Evolutionary conservation across 306 rosid species (phyloP).

Genomic region (Myrica gale): DNA sequence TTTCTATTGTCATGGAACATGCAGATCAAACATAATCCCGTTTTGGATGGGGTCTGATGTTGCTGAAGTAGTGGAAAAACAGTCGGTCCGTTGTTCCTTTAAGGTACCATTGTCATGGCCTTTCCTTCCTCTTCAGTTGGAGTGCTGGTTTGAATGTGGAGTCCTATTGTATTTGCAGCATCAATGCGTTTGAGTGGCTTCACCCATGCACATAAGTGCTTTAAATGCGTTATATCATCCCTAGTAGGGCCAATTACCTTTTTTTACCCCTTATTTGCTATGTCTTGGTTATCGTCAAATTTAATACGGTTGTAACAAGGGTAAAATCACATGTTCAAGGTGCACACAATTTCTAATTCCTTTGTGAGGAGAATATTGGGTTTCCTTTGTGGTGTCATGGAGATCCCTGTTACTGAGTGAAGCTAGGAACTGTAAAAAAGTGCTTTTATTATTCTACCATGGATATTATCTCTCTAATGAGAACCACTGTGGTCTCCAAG

Average conservation of each 20-base stretch:
- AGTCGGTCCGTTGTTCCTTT: constrained; percentile 42
- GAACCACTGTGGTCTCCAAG: neutral
- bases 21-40: constrained; percentile 37
- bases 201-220: constrained; percentile 5
- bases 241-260: neutral
- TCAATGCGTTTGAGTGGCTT: constrained; percentile 3
- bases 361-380: neutral
- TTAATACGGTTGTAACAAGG: neutral
- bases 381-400: neutral
- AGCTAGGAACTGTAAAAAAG: neutral
- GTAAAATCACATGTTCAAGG: neutral
- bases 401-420: neutral
- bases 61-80: constrained; percentile 40
- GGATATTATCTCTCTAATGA: neutral
- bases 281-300: neutral
- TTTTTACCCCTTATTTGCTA: neutral
- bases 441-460: neutral
- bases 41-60: constrained; percentile 70
- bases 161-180: constrained; percentile 12
- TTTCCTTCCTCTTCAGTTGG: constrained; percentile 10
- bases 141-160: constrained; percentile 12
- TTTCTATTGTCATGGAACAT: constrained; percentile 28
- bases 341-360: neutral
- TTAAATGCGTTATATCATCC: neutral
- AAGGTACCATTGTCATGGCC: constrained; percentile 49